Conservation (phyloP, 1,284 basidiomycete genomes). For the Chondrostereum purpureum region DNA sequence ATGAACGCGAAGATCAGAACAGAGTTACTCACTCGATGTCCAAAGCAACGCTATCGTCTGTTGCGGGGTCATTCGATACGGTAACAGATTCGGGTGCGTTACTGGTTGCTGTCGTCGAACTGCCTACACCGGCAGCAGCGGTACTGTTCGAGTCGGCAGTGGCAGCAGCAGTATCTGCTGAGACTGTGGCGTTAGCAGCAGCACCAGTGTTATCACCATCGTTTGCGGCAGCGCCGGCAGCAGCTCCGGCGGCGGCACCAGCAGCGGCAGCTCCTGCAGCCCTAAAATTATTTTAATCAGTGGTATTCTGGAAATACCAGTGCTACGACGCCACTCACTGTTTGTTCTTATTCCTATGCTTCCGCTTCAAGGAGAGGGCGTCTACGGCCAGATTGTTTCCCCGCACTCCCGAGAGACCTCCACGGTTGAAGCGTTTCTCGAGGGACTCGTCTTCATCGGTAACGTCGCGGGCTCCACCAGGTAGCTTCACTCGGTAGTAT, state of each 20-base stretch:
- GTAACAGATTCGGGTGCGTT: slow-evolving; percentile 35
- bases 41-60: slow-evolving; percentile 60
- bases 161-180: slow-evolving; percentile 8
- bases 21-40: slow-evolving; percentile 57
- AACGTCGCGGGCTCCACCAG: slow-evolving; percentile 12
- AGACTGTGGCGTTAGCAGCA: slow-evolving; percentile 10
- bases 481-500: slow-evolving; percentile 25
- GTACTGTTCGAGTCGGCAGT: slow-evolving; percentile 9
- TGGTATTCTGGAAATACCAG: no score
- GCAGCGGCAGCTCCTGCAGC: slow-evolving; percentile 2
- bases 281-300: not conserved
- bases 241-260: slow-evolving; percentile 6
- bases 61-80: slow-evolving; percentile 42
- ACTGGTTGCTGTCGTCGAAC: not conserved
- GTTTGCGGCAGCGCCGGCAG: slow-evolving; percentile 10
- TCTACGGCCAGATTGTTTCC: not conserved
- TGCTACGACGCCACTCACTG: no score
- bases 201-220: slow-evolving; percentile 9
- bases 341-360: not conserved
- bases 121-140: slow-evolving; percentile 1
- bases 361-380: not conserved
- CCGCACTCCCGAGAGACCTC: not conserved
- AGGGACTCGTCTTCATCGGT: slow-evolving; percentile 3
- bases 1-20: not conserved
- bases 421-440: slow-evolving; percentile 5